A percentile compares a stretch with the other conserved stretches of the same genome.
phyloP scores from a whole-genome alignment of 495 filamentous ascomycete genomes.

The Echria macrotheca region DNA sequence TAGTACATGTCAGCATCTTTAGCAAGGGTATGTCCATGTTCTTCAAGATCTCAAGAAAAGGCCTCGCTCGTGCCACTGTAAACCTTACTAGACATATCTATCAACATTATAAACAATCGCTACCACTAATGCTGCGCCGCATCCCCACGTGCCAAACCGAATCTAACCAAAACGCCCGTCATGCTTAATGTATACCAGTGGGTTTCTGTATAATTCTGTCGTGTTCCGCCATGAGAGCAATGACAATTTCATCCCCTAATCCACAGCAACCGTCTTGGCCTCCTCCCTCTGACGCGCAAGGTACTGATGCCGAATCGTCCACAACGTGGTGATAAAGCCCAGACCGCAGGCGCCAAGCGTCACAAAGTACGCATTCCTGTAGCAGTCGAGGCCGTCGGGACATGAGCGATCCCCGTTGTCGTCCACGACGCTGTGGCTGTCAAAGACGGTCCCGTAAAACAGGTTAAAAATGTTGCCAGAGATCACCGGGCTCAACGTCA shows the following conservation, averaged over 20 bases:
- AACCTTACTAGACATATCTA: too few relatives aligned
- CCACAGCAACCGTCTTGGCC: conserved; percentile 30
- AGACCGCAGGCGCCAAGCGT: conserved; percentile 71
- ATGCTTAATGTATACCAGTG: too few relatives aligned
- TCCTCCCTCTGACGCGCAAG: conserved; percentile 26
- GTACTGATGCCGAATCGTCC: conserved; percentile 68
- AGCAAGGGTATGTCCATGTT: too few relatives aligned
- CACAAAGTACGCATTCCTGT: conserved; percentile 71
- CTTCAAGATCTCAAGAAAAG: too few relatives aligned
- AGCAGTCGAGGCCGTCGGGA: conserved; percentile 73
- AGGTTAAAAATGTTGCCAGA: conserved; percentile 90
- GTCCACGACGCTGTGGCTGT: conserved; percentile 66
- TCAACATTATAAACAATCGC: too few relatives aligned
- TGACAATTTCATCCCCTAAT: conserved; percentile 24
- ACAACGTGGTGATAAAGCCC: conserved; percentile 64
- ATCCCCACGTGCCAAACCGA: too few relatives aligned
- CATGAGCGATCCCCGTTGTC: conserved; percentile 68
- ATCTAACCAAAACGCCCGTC: too few relatives aligned
- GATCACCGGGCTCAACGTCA: conserved; percentile 82
- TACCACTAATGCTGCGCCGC: too few relatives aligned
- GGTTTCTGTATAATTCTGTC: too few relatives aligned
- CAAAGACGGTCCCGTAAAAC: conserved; percentile 76
- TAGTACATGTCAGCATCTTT: too few relatives aligned
- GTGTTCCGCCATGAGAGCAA: too few relatives aligned
- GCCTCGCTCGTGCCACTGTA: too few relatives aligned